Evolutionary conservation across 495 filamentous ascomycete species (phyloP), one percentile per base, ranked within the genome.

Genomic region (Rusavskia elegans): DNA sequence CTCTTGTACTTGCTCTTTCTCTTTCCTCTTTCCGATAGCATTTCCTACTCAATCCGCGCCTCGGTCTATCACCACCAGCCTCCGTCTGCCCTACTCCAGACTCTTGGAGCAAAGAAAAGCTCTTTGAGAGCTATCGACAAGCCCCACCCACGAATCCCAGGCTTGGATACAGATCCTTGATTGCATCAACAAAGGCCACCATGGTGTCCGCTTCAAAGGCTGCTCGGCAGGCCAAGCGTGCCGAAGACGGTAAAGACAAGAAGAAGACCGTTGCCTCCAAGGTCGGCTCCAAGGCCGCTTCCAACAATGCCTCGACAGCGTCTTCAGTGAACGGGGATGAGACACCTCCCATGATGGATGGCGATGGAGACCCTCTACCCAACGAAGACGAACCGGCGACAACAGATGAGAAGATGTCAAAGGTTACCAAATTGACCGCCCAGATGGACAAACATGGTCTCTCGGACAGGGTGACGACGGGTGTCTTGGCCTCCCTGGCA

Each of bases 171-270:
- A 30, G 8, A 30, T 30, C n/a, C n/a, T n/a, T 30, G 3, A 30
- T 30, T 30, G 29, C n/a, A n/a, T n/a, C n/a, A 30, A 30, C 50
- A 49, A 27, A 39, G n/a, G 17, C 4, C 68, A 77, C 56, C 48
- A 89, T 87, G 83, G 84, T 95, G 59, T 97, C 93, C 56, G 83
- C 92, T 62, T 96, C 92, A 58, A 98, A 98, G 73, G 93, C 93
- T 62, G 94, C 93, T 70, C 85, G 92, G 68, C 75, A 95, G 66
- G 92, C 93, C 57, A 95, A 95, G 80, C 88, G 88, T 69, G 89
- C 80, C 62, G 86, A 82, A 55, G 84, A 80, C 10, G 78, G 75
- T 48, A 76, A 73, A 54, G 72, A 73, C 56, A 77, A 81, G 66
- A 89, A 89, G 75, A 77, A 82, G 72, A 84, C 80, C 20, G 80